These are phyloP conservation scores for Vaccinium vitisidaea DNA, from an alignment of 148 eudicot species.

Conservation along the genomic window DNA sequence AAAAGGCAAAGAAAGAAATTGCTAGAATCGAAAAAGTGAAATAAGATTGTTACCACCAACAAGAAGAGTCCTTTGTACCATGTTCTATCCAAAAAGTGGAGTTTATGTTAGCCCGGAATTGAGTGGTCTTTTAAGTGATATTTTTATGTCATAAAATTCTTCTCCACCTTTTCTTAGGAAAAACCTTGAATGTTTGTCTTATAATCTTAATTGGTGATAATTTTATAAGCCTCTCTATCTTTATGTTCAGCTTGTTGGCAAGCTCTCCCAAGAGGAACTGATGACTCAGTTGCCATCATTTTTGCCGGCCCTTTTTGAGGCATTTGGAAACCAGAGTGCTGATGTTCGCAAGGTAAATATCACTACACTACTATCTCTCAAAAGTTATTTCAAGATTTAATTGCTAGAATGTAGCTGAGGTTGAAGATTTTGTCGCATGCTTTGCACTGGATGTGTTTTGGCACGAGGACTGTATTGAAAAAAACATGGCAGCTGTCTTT, in stretches of 20 bases:
- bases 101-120: neutral
- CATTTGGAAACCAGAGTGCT: constrained; percentile 95
- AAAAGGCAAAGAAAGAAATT: neutral
- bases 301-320: constrained; percentile 92
- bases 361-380: neutral
- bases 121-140: neutral
- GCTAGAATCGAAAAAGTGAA: neutral
- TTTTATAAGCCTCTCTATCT: neutral
- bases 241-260: constrained; percentile 72
- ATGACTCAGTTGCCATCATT: constrained; percentile 82
- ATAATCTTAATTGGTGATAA: neutral
- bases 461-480: neutral
- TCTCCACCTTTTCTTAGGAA: neutral
- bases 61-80: neutral
- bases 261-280: constrained; percentile 85
- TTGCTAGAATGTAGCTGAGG: neutral
- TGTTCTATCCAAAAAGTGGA: neutral
- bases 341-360: constrained; percentile 91
- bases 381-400: neutral
- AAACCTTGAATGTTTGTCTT: neutral
- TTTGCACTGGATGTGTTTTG: neutral
- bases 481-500: neutral
- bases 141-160: neutral
- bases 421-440: neutral
- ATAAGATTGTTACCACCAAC: neutral